These are phyloP conservation scores for Citrus inodora DNA, from an alignment of 345 rosid genomes.

Conservation along the genomic window DNA sequence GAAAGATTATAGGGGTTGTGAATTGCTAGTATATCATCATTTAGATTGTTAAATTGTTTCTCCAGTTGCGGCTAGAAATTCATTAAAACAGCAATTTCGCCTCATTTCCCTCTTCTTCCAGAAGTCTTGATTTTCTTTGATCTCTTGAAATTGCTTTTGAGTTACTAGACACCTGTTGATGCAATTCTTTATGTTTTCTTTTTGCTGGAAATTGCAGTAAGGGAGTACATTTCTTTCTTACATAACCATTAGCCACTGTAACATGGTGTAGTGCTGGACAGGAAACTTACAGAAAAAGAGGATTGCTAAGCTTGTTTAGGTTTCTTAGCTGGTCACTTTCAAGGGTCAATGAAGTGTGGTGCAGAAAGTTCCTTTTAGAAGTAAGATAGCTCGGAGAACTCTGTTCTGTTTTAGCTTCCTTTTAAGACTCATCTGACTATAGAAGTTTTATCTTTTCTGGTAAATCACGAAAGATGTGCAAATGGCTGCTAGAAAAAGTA, in stretches of 20 bases:
- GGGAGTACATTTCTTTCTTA: not conserved
- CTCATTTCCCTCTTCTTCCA: not conserved
- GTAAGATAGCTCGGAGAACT: constrained; percentile 15
- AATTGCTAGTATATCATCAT: not conserved
- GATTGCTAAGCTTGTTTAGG: constrained; percentile 1
- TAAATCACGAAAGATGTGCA: not conserved
- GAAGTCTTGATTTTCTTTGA: not conserved
- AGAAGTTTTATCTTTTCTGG: not conserved
- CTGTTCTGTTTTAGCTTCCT: constrained; percentile 7
- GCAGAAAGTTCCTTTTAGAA: not conserved
- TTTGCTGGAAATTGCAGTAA: constrained; percentile 8
- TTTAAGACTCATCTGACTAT: not conserved
- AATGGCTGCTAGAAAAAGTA: not conserved
- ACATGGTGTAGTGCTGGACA: not conserved
- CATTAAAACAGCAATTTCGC: not conserved
- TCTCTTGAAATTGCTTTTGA: not conserved
- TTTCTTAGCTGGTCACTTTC: not conserved
- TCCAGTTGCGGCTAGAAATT: not conserved
- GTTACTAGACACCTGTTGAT: not conserved
- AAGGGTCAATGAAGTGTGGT: not conserved
- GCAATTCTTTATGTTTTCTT: not conserved
- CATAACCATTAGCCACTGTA: constrained; percentile 2
- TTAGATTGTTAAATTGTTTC: not conserved
- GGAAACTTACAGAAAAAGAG: constrained; percentile 4
- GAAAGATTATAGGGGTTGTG: not conserved